Conservation (phyloP, 208 protist species). For the Leishmania arabica region DNA sequence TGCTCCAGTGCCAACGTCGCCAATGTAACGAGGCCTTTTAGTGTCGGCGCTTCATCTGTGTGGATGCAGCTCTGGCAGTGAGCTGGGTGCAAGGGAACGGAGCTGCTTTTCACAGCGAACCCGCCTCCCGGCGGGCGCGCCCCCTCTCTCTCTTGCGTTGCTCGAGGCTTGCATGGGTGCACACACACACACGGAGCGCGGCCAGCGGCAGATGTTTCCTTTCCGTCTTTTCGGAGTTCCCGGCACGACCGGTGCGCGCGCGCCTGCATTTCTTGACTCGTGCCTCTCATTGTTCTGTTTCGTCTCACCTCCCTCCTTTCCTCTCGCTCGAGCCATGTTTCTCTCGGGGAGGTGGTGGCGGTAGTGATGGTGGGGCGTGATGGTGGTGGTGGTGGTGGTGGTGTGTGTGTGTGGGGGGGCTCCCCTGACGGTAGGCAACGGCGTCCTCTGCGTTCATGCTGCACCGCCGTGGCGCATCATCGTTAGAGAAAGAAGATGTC, state of each 20-base stretch:
- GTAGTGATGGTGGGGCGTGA: no score
- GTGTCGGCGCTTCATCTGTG: neutral
- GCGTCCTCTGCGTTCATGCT: no score
- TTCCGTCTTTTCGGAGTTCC: neutral
- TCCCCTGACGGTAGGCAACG: no score
- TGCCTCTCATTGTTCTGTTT: neutral
- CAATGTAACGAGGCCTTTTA: constrained; percentile 18
- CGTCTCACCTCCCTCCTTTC: neutral
- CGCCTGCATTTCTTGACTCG: neutral
- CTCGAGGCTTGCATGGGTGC: neutral
- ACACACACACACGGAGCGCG: neutral
- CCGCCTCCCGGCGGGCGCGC: neutral
- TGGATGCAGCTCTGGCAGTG: constrained; percentile 12
- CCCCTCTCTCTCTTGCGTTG: neutral
- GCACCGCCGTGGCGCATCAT: no score
- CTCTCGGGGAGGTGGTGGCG: neutral
- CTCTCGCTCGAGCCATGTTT: neutral
- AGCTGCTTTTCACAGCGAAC: neutral
- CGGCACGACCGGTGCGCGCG: neutral
- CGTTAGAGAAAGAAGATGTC: neutral
- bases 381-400: neutral
- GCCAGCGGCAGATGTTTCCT: neutral
- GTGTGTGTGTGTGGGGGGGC: no score
- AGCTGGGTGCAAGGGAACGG: neutral
- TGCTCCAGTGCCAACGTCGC: constrained; percentile 12